A percentile compares a stretch with the other conserved stretches of the same genome.
These are phyloP conservation scores for Echeveria elegans DNA, from an alignment of 164 flowering plant genomes.

Conservation along the genomic window DNA sequence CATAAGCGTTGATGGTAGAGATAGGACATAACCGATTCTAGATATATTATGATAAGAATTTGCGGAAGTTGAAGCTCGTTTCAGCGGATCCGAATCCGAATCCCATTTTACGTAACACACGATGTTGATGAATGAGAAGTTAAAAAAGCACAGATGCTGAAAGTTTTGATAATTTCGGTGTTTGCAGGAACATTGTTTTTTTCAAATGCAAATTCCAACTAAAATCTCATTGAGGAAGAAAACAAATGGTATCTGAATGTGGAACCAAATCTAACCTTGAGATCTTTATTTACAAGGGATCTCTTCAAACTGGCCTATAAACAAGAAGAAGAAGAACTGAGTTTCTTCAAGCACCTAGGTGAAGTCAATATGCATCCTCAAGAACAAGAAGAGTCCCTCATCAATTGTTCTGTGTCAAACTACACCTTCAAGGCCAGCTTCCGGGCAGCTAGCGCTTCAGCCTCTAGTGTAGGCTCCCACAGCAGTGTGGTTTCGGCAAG, in stretches of 20 bases:
- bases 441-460: constrained; percentile 94
- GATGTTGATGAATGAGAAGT: too few species aligned
- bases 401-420: neutral
- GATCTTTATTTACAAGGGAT: constrained; percentile 22
- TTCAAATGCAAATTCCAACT: neutral
- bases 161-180: neutral
- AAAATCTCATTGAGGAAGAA: neutral
- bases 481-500: constrained; percentile 81
- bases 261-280: neutral
- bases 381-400: constrained; percentile 9
- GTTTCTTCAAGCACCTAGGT: neutral
- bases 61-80: too few species aligned
- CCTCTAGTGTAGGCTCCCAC: constrained; percentile 91
- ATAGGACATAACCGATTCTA: too few species aligned
- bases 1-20: too few species aligned
- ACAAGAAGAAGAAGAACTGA: neutral
- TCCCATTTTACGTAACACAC: too few species aligned
- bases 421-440: constrained; percentile 66
- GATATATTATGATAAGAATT: too few species aligned
- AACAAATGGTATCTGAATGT: neutral
- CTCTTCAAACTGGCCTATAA: constrained; percentile 4
- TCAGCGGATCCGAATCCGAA: too few species aligned
- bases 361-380: neutral
- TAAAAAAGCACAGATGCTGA: too few species aligned
- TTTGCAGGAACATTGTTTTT: neutral